phyloP scores from a whole-genome alignment of 768 basidiomycete genomes.

The Mycena albidolilacea region DNA sequence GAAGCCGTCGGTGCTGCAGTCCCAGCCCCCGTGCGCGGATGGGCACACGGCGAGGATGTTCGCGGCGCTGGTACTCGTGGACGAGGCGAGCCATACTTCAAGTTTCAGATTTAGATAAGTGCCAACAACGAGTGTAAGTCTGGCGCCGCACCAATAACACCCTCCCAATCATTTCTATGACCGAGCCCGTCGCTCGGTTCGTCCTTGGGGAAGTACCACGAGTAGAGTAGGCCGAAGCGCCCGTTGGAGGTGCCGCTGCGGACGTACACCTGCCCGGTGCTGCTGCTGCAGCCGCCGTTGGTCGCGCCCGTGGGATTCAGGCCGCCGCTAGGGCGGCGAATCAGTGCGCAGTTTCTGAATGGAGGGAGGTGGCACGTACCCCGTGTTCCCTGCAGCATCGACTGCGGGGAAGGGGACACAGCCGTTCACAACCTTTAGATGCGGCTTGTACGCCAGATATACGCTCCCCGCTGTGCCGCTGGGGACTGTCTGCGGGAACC shows the following conservation, averaged over 20 bases:
- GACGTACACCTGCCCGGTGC: slow-evolving; percentile 28
- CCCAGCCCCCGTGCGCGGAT: slow-evolving; percentile 23
- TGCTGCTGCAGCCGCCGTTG: slow-evolving; percentile 25
- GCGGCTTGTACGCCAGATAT: slow-evolving; percentile 28
- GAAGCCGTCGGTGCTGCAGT: slow-evolving; percentile 26
- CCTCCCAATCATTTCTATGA: slow-evolving; percentile 28
- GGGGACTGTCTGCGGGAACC: slow-evolving; percentile 16
- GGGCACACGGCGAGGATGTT: slow-evolving; percentile 34
- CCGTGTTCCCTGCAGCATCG: slow-evolving; percentile 23
- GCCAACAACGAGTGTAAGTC: too few relatives aligned
- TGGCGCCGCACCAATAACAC: too few relatives aligned
- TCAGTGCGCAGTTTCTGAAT: too few relatives aligned
- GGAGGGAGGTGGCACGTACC: not conserved
- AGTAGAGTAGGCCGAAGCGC: slow-evolving; percentile 11
- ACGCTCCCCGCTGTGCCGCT: slow-evolving; percentile 3
- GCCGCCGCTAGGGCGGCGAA: slow-evolving; percentile 4
- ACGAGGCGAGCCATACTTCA: slow-evolving; percentile 19
- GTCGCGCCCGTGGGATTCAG: slow-evolving; percentile 17
- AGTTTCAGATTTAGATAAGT: not conserved
- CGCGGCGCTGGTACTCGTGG: slow-evolving; percentile 15
- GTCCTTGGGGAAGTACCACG: slow-evolving; percentile 32
- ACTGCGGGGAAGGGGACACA: slow-evolving; percentile 29
- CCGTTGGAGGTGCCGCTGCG: slow-evolving; percentile 24
- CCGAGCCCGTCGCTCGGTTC: slow-evolving; percentile 11
- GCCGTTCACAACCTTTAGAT: slow-evolving; percentile 20